Conservation (phyloP, 768 basidiomycete species). For the Lactifluus piperatus region DNA sequence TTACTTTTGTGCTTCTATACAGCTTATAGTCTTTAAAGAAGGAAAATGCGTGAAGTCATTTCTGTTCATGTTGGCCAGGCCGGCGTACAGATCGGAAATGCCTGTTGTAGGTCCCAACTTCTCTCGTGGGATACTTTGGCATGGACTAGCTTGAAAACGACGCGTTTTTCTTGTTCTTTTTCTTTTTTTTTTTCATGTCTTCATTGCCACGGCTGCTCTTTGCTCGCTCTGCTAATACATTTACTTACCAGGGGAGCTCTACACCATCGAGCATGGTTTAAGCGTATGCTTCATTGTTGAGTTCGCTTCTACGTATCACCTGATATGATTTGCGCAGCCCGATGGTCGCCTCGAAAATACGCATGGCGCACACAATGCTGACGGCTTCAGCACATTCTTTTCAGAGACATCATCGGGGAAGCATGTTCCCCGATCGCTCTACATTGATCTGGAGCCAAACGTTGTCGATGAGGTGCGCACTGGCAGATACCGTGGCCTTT, state of each 20-base stretch:
- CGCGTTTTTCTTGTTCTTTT: not conserved
- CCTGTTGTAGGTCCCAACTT: conserved; percentile 73
- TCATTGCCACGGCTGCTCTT: not conserved
- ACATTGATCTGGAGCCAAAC: conserved; percentile 95
- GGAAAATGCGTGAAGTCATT: conserved; percentile 90
- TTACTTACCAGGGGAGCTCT: conserved; percentile 76
- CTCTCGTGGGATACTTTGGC: not conserved
- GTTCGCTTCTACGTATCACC: not conserved
- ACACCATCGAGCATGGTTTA: conserved; percentile 97
- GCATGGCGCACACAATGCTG: conserved; percentile 66
- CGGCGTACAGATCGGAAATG: conserved; percentile 96
- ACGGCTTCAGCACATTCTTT: conserved; percentile 99
- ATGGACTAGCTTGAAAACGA: conserved; percentile 18
- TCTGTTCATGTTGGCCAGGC: conserved; percentile 98
- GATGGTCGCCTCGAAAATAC: conserved; percentile 85
- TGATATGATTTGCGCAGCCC: conserved; percentile 47
- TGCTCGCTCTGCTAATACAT: not conserved
- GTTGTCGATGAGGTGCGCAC: conserved; percentile 97
- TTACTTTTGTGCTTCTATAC: not conserved
- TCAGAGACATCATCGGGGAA: conserved; percentile 95
- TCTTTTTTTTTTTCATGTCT: not conserved
- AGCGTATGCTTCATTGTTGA: conserved; percentile 52
- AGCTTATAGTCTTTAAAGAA: conserved; percentile 18
- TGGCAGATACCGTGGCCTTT: conserved; percentile 91
- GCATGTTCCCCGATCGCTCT: conserved; percentile 95